phyloP scores from a whole-genome alignment of 192 early-diverging fungal genomes.

The Podila horticola region DNA sequence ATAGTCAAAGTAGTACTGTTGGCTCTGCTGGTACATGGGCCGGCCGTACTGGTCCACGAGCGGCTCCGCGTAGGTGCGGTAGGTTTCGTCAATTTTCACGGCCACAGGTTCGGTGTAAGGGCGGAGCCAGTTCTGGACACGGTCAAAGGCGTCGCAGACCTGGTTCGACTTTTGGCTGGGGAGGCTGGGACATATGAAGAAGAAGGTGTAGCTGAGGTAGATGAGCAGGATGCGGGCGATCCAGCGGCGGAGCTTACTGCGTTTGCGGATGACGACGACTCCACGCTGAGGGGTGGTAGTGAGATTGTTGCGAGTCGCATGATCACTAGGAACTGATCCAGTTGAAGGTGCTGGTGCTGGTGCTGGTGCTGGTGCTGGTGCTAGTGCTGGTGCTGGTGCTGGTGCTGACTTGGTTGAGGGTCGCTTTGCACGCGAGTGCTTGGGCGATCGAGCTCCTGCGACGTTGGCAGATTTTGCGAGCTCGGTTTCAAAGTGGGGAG shows the following conservation, averaged over 20 bases:
- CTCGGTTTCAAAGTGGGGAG: slow-evolving; percentile 18
- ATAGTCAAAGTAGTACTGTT: slow-evolving; percentile 22
- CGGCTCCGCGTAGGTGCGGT: slow-evolving; percentile 29
- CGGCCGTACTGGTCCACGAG: slow-evolving; percentile 37
- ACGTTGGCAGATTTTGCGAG: not conserved
- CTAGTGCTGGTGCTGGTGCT: not conserved
- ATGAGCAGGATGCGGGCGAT: slow-evolving; percentile 8
- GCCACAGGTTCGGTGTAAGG: slow-evolving; percentile 31
- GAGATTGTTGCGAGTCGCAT: no score
- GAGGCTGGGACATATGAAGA: slow-evolving; percentile 35
- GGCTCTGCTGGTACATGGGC: slow-evolving; percentile 21
- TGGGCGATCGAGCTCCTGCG: not conserved
- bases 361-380: not conserved
- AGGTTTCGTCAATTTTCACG: slow-evolving; percentile 14
- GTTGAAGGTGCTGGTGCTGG: not conserved
- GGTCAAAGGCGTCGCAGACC: slow-evolving; percentile 10
- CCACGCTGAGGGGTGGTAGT: no score
- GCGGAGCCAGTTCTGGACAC: slow-evolving; percentile 18
- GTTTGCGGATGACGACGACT: no score
- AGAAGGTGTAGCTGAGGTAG: slow-evolving; percentile 34
- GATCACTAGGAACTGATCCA: no score
- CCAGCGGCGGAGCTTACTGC: slow-evolving; percentile 4
- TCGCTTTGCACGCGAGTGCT: not conserved
- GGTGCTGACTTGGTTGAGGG: not conserved
- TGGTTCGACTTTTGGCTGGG: not conserved